Percentiles rank a stretch among this genome's conserved stretches.
Evolutionary conservation across 2,329 filamentous ascomycete species (phyloP).

Genomic region (Tolypocladium nubicola): DNA sequence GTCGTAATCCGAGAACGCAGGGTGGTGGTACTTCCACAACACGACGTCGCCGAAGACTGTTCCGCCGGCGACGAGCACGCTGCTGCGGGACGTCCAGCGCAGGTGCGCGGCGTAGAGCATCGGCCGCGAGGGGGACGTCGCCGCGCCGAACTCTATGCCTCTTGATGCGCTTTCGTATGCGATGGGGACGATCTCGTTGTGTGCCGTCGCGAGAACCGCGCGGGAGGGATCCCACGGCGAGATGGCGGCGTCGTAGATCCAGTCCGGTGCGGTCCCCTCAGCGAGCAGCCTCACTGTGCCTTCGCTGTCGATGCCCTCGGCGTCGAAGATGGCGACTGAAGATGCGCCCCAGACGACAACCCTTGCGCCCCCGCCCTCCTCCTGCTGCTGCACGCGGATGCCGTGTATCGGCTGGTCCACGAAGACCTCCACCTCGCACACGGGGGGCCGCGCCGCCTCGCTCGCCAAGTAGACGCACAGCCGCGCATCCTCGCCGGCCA

Average conservation of each 20-base stretch:
- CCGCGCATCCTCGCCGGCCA: slow-evolving; percentile 50
- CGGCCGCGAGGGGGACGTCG: slow-evolving; percentile 60
- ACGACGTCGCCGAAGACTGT: slow-evolving; percentile 93
- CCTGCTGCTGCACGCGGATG: slow-evolving; percentile 36
- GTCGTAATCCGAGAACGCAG: not conserved
- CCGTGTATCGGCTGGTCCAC: slow-evolving; percentile 64
- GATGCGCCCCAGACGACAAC: slow-evolving; percentile 61
- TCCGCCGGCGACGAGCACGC: slow-evolving; percentile 70
- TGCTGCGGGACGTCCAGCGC: slow-evolving; percentile 44
- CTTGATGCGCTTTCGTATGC: slow-evolving; percentile 15
- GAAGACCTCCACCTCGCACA: slow-evolving; percentile 45
- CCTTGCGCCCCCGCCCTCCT: not conserved
- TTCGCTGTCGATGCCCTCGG: slow-evolving; percentile 10
- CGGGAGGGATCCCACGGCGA: slow-evolving; percentile 29
- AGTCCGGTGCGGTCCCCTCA: slow-evolving; percentile 51
- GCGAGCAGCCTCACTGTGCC: slow-evolving; percentile 8
- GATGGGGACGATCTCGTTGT: slow-evolving; percentile 66
- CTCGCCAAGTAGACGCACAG: slow-evolving; percentile 41
- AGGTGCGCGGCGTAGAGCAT: slow-evolving; percentile 82
- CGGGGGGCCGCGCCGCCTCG: slow-evolving; percentile 15
- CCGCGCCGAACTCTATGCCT: slow-evolving; percentile 31
- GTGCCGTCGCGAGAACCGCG: slow-evolving; percentile 66
- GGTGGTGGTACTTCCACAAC: slow-evolving; percentile 61
- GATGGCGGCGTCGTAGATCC: slow-evolving; percentile 61
- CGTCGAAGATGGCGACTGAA: slow-evolving; percentile 34